Percentiles rank a stretch among this genome's conserved stretches.
phyloP scores from a whole-genome alignment of 2,329 filamentous ascomycete species.

The Paecilomyces fulvus region DNA sequence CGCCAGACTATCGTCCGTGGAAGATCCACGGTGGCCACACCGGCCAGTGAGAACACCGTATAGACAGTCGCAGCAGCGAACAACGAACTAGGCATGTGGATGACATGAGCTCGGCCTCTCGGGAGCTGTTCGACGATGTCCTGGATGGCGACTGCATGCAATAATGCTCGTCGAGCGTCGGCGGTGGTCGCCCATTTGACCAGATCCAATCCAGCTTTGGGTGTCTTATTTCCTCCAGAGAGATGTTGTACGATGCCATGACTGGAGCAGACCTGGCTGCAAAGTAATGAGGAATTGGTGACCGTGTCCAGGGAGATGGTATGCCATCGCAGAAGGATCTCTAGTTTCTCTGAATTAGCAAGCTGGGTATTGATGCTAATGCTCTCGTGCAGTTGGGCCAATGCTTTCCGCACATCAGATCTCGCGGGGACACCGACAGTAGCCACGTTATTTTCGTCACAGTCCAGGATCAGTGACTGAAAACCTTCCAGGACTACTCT shows the following conservation, averaged over 20 bases:
- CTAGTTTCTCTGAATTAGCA: slow-evolving; percentile 28
- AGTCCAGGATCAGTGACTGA: slow-evolving; percentile 36
- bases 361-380: slow-evolving; percentile 30
- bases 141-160: slow-evolving; percentile 39
- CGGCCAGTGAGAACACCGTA: slow-evolving; percentile 32
- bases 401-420: slow-evolving; percentile 30
- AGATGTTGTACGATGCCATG: slow-evolving; percentile 34
- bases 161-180: slow-evolving; percentile 32
- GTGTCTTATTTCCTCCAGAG: slow-evolving; percentile 21
- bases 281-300: slow-evolving; percentile 33
- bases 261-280: slow-evolving; percentile 30
- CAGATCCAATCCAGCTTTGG: slow-evolving; percentile 27
- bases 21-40: slow-evolving; percentile 28
- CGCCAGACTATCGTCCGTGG: slow-evolving; percentile 36
- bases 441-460: slow-evolving; percentile 27
- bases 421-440: slow-evolving; percentile 33
- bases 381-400: slow-evolving; percentile 32
- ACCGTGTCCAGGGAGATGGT: slow-evolving; percentile 37
- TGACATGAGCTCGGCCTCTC: slow-evolving; percentile 36
- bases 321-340: slow-evolving; percentile 38
- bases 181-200: slow-evolving; percentile 28
- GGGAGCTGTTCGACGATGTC: slow-evolving; percentile 40
- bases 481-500: slow-evolving; percentile 38
- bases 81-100: slow-evolving; percentile 38
- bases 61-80: slow-evolving; percentile 39